Base-by-base conservation (phyloP, 805 yeast genomes). In the Candida patagonica region DNA sequence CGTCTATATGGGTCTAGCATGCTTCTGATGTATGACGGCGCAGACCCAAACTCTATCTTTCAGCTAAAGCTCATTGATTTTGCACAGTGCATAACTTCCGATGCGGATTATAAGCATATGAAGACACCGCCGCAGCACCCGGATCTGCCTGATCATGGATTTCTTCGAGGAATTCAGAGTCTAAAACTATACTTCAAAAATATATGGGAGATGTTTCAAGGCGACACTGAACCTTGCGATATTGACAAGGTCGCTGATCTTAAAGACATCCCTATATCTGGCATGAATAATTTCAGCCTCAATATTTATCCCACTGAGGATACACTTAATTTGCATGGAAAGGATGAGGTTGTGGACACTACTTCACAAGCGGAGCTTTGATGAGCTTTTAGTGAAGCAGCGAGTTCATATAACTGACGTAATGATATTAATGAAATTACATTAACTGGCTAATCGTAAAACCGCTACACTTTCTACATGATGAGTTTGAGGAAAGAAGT, bases 401-500 rank as follows among this genome's bases (percentile, higher is more conserved):
- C n/a, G n/a, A n/a, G n/a, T n/a, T n/a, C n/a, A n/a, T n/a, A n/a
- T n/a, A n/a, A n/a, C n/a, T n/a, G n/a, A n/a, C n/a, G n/a, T n/a
- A n/a, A n/a, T n/a, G n/a, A n/a, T n/a, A n/a, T n/a, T n/a, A n/a
- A n/a, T n/a, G n/a, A n/a, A n/a, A n/a, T n/a, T n/a, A n/a, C n/a
- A n/a, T n/a, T n/a, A n/a, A n/a, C n/a, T n/a, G n/a, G 10, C 19
- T 5, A 16, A 33, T 9, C 40, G 15, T n/a, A 85, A 62, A 5
- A 85, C 92, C 12, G 89, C 89, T 15, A 85, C 85, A 55, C 89
- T 76, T 59, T 85, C 95, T 27, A 85, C 94, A 54, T 85, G 95
- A 53, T 86, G 89, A 0, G 95, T 86, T 62, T 86, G 94, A 2
- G 95, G 95, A 67, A 92, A 92, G 65, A 92, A 89, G 61, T 92